Evolutionary conservation across 2,329 filamentous ascomycete genomes (phyloP).

Genomic region (Pleurostoma richardsiae): DNA sequence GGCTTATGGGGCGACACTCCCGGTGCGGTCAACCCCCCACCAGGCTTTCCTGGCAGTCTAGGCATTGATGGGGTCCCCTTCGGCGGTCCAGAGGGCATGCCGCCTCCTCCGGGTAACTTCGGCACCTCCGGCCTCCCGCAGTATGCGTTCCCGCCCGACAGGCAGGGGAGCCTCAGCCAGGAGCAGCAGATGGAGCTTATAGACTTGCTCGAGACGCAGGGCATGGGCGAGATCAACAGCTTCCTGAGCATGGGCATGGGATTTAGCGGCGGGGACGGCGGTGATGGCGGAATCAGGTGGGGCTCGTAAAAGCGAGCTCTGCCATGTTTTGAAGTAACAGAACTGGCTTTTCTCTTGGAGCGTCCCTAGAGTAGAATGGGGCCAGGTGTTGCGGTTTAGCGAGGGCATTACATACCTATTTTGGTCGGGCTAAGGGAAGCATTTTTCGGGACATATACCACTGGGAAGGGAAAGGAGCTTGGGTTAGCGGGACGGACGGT

Average conservation of each 20-base stretch:
- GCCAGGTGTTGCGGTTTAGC: no score
- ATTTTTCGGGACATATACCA: no score
- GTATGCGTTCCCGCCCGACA: conserved; percentile 35
- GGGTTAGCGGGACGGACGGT: no score
- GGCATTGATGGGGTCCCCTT: conserved; percentile 14
- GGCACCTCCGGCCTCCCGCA: conserved; percentile 17
- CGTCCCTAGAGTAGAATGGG: no score
- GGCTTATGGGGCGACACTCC: conserved; percentile 32
- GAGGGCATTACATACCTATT: no score
- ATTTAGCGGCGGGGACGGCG: conserved; percentile 10
- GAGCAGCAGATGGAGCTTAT: conserved; percentile 81
- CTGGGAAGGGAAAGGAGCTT: no score
- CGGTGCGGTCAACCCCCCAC: conserved; percentile 16
- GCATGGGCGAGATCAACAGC: conserved; percentile 56
- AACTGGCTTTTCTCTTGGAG: no score
- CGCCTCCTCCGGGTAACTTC: conserved; percentile 6
- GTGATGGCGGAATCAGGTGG: conserved; percentile 10
- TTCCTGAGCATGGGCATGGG: conserved; percentile 44
- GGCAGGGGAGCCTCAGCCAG: conserved; percentile 67
- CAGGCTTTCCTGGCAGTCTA: conserved; percentile 11
- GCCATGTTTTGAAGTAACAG: no score
- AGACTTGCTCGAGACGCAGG: conserved; percentile 69
- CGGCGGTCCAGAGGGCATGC: conserved; percentile 12
- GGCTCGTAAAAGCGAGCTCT: no score
- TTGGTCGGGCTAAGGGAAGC: no score